phyloP scores from a whole-genome alignment of 306 rosid species.

The Castanospermum australe region DNA sequence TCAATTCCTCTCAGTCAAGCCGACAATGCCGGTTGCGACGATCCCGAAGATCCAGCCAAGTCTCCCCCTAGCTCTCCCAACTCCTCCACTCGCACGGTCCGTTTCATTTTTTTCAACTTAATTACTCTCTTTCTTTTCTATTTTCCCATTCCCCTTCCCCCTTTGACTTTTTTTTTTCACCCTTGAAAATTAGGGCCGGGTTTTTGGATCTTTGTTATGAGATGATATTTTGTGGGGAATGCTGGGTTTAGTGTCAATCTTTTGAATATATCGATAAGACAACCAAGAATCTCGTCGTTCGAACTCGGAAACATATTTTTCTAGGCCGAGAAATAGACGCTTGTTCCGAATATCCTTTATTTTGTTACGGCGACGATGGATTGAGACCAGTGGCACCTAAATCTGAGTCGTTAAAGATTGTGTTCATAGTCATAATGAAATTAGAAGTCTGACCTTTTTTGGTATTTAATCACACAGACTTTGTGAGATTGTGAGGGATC shows the following conservation, averaged over 20 bases:
- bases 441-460: neutral
- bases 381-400: neutral
- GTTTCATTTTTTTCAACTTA: neutral
- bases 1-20: conserved; percentile 85
- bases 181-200: conserved; percentile 14
- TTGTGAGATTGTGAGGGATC: neutral
- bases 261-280: neutral
- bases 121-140: neutral
- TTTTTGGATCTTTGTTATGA: conserved; percentile 17
- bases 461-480: neutral
- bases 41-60: conserved; percentile 91
- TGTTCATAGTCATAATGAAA: neutral
- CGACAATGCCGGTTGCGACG: conserved; percentile 56
- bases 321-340: neutral
- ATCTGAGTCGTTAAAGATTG: neutral
- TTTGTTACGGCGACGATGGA: neutral
- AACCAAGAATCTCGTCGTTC: neutral
- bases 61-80: conserved; percentile 75
- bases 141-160: neutral
- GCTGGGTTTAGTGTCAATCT: neutral
- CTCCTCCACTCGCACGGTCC: conserved; percentile 86
- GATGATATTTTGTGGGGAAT: neutral
- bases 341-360: neutral
- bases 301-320: conserved; percentile 3
- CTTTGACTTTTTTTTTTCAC: neutral